Evolutionary conservation across 495 filamentous ascomycete genomes (phyloP).

Genomic region (Annulohypoxylon stygium): DNA sequence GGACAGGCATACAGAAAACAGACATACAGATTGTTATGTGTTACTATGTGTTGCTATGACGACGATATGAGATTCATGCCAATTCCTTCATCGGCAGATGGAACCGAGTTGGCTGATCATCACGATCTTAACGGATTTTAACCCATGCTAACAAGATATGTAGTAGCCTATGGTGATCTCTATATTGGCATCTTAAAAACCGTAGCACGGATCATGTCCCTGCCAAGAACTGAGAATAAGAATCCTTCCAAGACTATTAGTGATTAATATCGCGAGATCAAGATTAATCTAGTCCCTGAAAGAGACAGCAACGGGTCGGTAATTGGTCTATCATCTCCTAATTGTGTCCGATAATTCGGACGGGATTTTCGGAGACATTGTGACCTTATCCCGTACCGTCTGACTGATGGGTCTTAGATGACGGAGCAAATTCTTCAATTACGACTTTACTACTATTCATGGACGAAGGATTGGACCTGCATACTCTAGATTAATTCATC

Average conservation of each 20-base stretch:
- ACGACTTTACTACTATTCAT: not conserved
- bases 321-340: constrained; percentile 19
- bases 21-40: not conserved
- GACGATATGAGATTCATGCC: constrained; percentile 8
- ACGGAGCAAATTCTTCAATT: constrained; percentile 21
- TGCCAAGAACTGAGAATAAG: constrained; percentile 27
- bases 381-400: constrained; percentile 14
- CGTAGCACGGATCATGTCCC: constrained; percentile 23
- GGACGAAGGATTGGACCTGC: not conserved
- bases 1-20: not conserved
- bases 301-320: constrained; percentile 27
- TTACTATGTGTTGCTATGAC: constrained; percentile 26
- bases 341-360: constrained; percentile 10
- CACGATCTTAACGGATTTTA: constrained; percentile 10
- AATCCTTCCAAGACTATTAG: constrained; percentile 28
- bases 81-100: constrained; percentile 17
- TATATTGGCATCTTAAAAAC: not conserved
- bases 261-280: constrained; percentile 38
- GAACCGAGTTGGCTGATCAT: not conserved
- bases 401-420: not conserved
- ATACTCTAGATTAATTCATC: constrained; percentile 35
- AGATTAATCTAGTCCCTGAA: constrained; percentile 24
- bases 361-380: constrained; percentile 20
- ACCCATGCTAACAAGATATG: constrained; percentile 15
- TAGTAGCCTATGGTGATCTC: not conserved